A percentile compares a stretch with the other conserved stretches of the same genome.
Evolutionary conservation across 2,329 filamentous ascomycete genomes (phyloP).

Genomic region (Mycocentrospora acerina): DNA sequence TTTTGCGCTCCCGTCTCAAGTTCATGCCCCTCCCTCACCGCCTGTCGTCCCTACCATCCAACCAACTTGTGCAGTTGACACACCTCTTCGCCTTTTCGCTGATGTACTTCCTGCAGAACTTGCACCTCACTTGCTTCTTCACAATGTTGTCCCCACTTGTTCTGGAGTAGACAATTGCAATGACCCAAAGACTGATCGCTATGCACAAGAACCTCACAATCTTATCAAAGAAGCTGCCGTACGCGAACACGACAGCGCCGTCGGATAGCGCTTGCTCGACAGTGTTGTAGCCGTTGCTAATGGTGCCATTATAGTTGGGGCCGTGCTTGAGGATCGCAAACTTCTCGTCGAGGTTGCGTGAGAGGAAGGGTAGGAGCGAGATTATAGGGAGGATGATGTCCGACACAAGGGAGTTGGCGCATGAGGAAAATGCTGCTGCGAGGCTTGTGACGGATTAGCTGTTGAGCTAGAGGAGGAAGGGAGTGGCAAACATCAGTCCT

Average conservation of each 20-base stretch:
- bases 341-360: constrained; percentile 72
- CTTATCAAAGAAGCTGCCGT: constrained; percentile 69
- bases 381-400: constrained; percentile 70
- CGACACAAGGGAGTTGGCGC: constrained; percentile 71
- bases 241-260: constrained; percentile 71
- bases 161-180: constrained; percentile 64
- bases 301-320: constrained; percentile 45
- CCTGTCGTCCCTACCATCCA: constrained; percentile 56
- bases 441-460: constrained; percentile 50
- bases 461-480: neutral
- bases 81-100: constrained; percentile 63
- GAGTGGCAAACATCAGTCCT: constrained; percentile 62
- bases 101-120: constrained; percentile 65
- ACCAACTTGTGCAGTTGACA: constrained; percentile 60
- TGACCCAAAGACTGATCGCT: constrained; percentile 64
- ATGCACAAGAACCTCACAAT: constrained; percentile 66
- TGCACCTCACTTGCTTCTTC: constrained; percentile 69
- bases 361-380: constrained; percentile 67
- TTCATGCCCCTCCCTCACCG: neutral
- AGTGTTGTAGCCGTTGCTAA: constrained; percentile 66
- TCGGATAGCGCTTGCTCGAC: constrained; percentile 68
- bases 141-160: constrained; percentile 67
- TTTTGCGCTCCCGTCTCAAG: no score
- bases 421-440: constrained; percentile 68
- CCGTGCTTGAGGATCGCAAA: constrained; percentile 67